Base-by-base conservation (phyloP, 1,284 basidiomycete genomes). In the Fomitopsis pinicola region DNA sequence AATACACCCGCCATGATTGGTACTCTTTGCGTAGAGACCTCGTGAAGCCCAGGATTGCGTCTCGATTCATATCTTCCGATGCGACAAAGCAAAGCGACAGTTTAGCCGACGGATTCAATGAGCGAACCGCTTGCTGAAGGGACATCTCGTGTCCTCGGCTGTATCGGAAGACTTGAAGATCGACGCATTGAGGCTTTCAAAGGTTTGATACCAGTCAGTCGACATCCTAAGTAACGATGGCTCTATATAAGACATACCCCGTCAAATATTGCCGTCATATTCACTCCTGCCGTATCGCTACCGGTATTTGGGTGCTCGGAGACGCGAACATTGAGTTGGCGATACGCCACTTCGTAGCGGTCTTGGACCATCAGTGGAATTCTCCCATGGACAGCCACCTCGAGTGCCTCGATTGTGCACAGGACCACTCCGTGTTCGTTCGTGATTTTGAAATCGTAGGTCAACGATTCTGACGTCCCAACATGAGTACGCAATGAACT, bases 21-120 rank as follows among this genome's bases (percentile, higher is more conserved):
- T 57, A 67, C 57, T 69, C 68, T 38, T 59, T 62, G 14, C 66
- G 59, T 6, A 69, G 57, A 5, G 66, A 59, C 44, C 65, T 36
- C 4, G 61, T 63, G 35, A 69, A 65, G 6, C 68, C 68, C 3
- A 61, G 30, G 3, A 57, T 46, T 35, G 66, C 62, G 19, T 68
- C 65, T 9, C 66, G 63, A 52, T 66, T 45, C 17, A 61, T 19
- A 5, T 63, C 66, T 5, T 17, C 55, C 1, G 61, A 33, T 14
- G 65, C 65, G 12, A 63, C n/a, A 44, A 69, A 62, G 58, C 66
- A 62, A 14, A 69, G 28, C 1, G 61, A 53, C 14, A 42, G 30
- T 1, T 42, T 22, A 1, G 42, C 14, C 0, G 60, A 57, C 3
- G 63, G 45, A 45, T 68, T 63, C 19, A 65, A 59, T 7, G 12